Conservation (phyloP, 2,329 filamentous ascomycete species). For the Curvularia verruculosa region DNA sequence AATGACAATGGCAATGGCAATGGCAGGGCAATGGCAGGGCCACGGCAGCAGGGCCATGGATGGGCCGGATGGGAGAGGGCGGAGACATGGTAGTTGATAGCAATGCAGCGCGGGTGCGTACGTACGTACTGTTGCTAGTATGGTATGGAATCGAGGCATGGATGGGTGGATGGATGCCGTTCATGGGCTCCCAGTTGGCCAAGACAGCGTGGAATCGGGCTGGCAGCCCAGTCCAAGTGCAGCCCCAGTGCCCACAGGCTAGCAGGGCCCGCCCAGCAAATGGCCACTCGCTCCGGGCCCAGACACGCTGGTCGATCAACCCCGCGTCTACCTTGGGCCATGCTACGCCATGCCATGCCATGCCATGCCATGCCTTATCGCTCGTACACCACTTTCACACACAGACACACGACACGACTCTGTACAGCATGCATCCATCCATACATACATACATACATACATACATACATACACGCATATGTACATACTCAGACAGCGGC, state of each 20-base stretch:
- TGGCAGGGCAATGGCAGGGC: background rate
- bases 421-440: background rate
- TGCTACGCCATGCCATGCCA: background rate
- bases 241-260: no score
- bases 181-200: conserved; percentile 5
- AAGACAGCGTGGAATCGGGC: conserved; percentile 38
- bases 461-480: no score
- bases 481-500: no score
- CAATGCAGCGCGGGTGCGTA: background rate
- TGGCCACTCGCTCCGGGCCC: conserved; percentile 27
- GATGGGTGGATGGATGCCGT: no score
- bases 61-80: conserved; percentile 13
- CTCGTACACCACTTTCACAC: no score
- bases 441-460: no score
- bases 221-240: conserved; percentile 12
- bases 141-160: no score
- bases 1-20: no score
- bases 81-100: background rate
- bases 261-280: conserved; percentile 28
- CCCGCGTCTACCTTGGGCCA: conserved; percentile 28
- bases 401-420: no score
- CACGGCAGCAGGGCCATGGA: background rate
- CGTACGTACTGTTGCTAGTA: no score
- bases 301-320: conserved; percentile 20
- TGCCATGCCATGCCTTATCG: background rate